Evolutionary conservation across 2,329 filamentous ascomycete species (phyloP), one percentile per base, ranked within the genome.

Genomic region (Clarireedia hainanense): DNA sequence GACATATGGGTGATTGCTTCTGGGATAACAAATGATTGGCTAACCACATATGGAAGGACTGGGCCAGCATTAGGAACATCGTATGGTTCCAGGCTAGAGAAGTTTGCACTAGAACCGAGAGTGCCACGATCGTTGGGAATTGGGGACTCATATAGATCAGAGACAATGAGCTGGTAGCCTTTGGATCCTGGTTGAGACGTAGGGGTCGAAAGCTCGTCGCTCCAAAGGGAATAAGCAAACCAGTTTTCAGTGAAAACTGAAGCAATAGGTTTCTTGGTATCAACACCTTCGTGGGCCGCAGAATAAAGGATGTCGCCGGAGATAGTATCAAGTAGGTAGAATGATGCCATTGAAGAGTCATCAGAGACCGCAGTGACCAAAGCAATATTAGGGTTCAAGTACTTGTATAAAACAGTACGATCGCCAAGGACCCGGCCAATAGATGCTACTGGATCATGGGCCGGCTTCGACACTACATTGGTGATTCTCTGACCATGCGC

Each of bases 401-500:
- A 97, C 74, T 99, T 99, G 81, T 99, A 99, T 60, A 92, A 81
- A 48, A 99, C 94, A n/a, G 85, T 85, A 45, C 94, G 83, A 67
- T 99, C 88, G 26, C 91, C 91, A 23, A 99, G 80, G 1, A 97
- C 94, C 57, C 89, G 90, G 9, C 94, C 94, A 64, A 99, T 96
- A 0, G 94, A 97, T 3, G 94, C 92, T 48, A 97, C 85, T 0
- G 90, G 90, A 64, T 99, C 91, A 61, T 92, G 86, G 2, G 80
- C 68, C 9, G 89, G 84, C 48, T 85, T 80, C 17, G 84, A 78
- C 2, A 84, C 85, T 40, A 94, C 77, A 46, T 79, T 75, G 6
- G 85, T 75, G 53, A 97, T 83, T 57, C 76, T 82, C 68, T 95
- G 81, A 10, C 82, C 83, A 1, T 75, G 66, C 0, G 81, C 76